Conservation (phyloP, 2,329 filamentous ascomycete species). For the Pyricularia grisea region DNA sequence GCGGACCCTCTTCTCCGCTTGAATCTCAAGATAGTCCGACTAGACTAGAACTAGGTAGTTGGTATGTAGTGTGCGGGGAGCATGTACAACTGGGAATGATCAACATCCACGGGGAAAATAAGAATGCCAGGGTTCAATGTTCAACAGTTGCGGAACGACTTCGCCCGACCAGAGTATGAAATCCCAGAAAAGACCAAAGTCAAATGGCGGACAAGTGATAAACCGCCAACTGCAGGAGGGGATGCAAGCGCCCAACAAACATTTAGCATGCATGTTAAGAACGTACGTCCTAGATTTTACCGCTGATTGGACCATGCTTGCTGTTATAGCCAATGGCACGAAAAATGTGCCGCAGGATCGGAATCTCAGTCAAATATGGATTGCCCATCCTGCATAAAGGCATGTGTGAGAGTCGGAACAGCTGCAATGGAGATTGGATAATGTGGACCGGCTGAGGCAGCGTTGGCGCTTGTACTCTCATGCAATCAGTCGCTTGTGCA, state of each 20-base stretch:
- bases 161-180: neutral
- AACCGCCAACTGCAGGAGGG: no score
- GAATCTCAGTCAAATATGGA: neutral
- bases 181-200: no score
- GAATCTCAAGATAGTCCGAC: neutral
- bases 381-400: neutral
- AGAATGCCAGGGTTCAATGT: neutral
- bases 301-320: neutral
- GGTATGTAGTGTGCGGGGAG: neutral
- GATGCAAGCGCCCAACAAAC: constrained; percentile 1
- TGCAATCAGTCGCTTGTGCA: neutral
- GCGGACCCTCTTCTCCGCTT: neutral
- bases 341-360: neutral
- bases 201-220: no score
- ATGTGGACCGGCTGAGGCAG: neutral
- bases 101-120: no score
- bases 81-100: neutral
- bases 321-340: neutral
- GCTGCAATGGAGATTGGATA: neutral
- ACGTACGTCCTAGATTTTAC: neutral
- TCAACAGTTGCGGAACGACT: neutral
- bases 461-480: neutral
- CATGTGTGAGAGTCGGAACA: neutral
- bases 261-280: constrained; percentile 5
- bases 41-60: neutral